Evolutionary conservation across 495 filamentous ascomycete species (phyloP), one percentile per base, ranked within the genome.

Genomic region (Acidiella bohemica): DNA sequence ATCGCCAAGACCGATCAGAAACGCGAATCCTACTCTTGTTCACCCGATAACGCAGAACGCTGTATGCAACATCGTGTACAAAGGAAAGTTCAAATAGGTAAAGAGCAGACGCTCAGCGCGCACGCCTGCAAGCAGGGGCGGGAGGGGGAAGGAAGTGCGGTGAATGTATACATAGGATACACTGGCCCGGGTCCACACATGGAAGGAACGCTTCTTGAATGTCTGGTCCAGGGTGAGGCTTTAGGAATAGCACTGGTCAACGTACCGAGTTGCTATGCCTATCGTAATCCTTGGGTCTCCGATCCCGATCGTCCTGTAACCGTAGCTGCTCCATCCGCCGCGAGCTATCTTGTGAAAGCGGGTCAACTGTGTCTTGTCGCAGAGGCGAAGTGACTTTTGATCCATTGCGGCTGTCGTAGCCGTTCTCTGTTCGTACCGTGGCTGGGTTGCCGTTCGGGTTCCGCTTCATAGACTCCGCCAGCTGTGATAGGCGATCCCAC

Each of bases 401-500:
- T 37, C 34, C 34, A 14, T 34, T 32, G 18, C 19, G 16, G 9
- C 12, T 20, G 28, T 13, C 3, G 56, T 47, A 25, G 55, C 49
- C 21, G 68, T 58, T 14, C 51, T 3, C 9, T 11, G 18, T 14
- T 42, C 11, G 67, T 49, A 16, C 60, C 54, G 26, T 55, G 53
- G 13, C 49, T 21, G 39, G 12, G 26, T 54, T 60, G n/a, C 27
- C 24, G 12, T 30, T n/a, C 13, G 67, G 72, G 43, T 78, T 78
- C 61, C 10, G 10, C 28, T 72, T 67, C 39, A 65, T 54, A 39
- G 75, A 67, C 43, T 77, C 78, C 42, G 92, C 85, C 57, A 80
- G 75, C 38, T 92, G 80, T 32, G 77, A 66, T 18, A 99, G 67
- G 47, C 76, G 73, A 21, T 87, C 84, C 90, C 90, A 99, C 50